Evolutionary conservation across 768 basidiomycete species (phyloP), one percentile per base, ranked within the genome.

Genomic region (Tubosaeta sp.): DNA sequence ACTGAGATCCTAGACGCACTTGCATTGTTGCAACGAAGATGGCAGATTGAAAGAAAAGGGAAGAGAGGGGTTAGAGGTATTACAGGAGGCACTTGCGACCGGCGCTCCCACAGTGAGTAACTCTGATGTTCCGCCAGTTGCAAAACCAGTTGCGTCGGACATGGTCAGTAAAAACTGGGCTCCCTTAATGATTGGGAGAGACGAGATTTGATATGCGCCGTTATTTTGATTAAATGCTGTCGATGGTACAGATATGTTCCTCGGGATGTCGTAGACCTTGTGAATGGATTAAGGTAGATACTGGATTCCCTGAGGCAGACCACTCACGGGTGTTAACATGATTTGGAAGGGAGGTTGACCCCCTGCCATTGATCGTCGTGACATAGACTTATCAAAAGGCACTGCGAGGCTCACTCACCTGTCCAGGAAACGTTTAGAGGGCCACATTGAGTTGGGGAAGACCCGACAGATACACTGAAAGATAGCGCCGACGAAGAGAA

Each of bases 61-160:
- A 44, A 74, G 58, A 10, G 62, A 68, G 39, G 79, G 74, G 57
- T 67, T 63, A 11, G 71, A 69, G 0, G 77, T 78, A 52, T 80
- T 71, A 66, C 87, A 90, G 14, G 56, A 66, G 12, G 57, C 52
- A 27, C 55, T 25, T 25, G 74, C 76, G 13, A 72, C 61, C 3
- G 82, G 73, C 10, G 66, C 48, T 35, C 74, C 79, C 14, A 82
- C 80, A 1, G 70, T 73, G 35, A 83, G 56, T 6, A 86, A 43
- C 39, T 66, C 49, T 10, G 80, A 76, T 22, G 73, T 72, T 21
- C 86, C 88, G 4, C 87, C 88, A 10, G 82, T 72, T 38, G 71
- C 86, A 61, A 84, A 87, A 1, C 86, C 86, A 24, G 77, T 78
- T 16, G 80, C 72, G 61, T 90, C 88, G 24, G 84, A 89, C 83